Evolutionary conservation across 2,329 filamentous ascomycete species (phyloP).

Genomic region (Paecilomyces formosus): DNA sequence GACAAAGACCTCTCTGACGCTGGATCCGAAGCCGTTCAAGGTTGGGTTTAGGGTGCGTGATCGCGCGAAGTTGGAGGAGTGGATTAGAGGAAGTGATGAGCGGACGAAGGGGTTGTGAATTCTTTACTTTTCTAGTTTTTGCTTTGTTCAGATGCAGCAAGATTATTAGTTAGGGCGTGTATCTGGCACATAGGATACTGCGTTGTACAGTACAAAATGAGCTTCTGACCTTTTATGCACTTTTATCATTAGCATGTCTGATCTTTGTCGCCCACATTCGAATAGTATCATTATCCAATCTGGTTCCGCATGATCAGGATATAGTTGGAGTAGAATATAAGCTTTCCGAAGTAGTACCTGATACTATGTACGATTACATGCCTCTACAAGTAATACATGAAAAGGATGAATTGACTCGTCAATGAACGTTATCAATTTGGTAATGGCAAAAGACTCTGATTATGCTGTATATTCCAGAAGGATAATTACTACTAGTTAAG

Average conservation of each 20-base stretch:
- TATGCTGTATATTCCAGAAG: neutral
- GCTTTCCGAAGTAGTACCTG: no score
- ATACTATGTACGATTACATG: neutral
- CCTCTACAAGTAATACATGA: neutral
- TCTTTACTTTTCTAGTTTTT: no score
- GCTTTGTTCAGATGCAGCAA: neutral
- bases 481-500: neutral
- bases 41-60: slow-evolving; percentile 47
- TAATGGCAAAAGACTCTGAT: neutral
- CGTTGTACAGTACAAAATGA: neutral
- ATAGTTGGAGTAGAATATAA: neutral
- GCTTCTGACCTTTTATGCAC: neutral
- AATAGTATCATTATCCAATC: neutral
- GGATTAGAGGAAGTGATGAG: slow-evolving; percentile 48
- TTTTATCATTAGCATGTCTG: neutral
- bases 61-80: slow-evolving; percentile 38
- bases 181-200: neutral
- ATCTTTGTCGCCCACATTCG: neutral
- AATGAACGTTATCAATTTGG: neutral
- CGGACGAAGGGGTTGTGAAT: slow-evolving; percentile 41
- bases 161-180: neutral
- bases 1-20: slow-evolving; percentile 52
- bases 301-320: neutral
- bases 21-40: slow-evolving; percentile 58
- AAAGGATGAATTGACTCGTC: neutral